phyloP scores from a whole-genome alignment of 2,329 filamentous ascomycete species.

The Delphinella strobiligena region DNA sequence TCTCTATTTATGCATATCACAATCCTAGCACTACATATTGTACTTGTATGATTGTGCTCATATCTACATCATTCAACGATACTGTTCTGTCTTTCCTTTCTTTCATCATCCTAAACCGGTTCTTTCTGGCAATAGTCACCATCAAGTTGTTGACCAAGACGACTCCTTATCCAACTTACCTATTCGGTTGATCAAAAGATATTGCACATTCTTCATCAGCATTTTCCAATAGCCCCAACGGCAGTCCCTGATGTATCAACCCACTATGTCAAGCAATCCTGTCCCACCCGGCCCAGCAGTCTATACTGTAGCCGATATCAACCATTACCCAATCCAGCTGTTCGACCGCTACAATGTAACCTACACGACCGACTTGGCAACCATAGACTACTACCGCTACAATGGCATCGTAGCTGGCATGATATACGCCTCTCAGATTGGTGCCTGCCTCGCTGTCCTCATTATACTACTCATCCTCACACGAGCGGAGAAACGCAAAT shows the following conservation, averaged over 20 bases:
- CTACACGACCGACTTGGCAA: constrained; percentile 28
- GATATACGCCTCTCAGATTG: constrained; percentile 60
- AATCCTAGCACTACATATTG: not conserved
- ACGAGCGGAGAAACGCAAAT: constrained; percentile 49
- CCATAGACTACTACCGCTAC: constrained; percentile 33
- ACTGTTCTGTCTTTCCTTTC: no score
- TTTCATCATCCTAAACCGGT: no score
- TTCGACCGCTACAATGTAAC: constrained; percentile 29
- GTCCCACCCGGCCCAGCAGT: not conserved
- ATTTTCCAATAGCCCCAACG: no score
- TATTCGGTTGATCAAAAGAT: no score
- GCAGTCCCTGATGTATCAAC: not conserved
- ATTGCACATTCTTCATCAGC: no score
- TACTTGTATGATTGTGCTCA: not conserved
- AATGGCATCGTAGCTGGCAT: constrained; percentile 41
- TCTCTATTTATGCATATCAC: no score
- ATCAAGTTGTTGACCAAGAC: no score
- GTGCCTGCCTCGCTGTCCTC: constrained; percentile 53
- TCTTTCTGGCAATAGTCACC: no score
- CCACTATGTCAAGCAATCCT: not conserved
- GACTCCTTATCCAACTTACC: no score
- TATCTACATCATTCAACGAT: no score
- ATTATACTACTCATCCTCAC: constrained; percentile 57
- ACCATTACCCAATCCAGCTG: constrained; percentile 35
- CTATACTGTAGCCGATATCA: not conserved